Percentiles rank a stretch among this genome's conserved stretches.
These are phyloP conservation scores for Houttuynia cordata DNA, from an alignment of 164 flowering plant genomes.

Conservation along the genomic window DNA sequence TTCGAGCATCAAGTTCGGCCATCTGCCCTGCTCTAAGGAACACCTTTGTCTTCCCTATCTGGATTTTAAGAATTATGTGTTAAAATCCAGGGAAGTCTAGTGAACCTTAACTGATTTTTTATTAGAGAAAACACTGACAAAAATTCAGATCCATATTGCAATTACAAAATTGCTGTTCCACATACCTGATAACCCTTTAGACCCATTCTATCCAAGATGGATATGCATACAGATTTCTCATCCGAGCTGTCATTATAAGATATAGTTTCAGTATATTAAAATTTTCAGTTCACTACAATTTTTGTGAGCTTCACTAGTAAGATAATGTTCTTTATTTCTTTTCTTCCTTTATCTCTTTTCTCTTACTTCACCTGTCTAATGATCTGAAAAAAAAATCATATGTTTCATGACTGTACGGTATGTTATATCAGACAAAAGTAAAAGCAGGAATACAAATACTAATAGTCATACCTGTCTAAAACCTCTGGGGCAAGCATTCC, in stretches of 20 bases:
- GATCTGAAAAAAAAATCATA: background rate
- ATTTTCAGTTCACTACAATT: background rate
- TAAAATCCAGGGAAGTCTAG: background rate
- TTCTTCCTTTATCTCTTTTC: background rate
- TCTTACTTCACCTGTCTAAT: background rate
- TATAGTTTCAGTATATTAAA: constrained; percentile 3
- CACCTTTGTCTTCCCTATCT: constrained; percentile 83
- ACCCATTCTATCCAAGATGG: constrained; percentile 63
- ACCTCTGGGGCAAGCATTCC: constrained; percentile 64
- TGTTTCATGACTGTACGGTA: background rate
- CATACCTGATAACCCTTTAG: constrained; percentile 82
- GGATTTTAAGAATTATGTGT: constrained; percentile 3
- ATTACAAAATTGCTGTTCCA: background rate
- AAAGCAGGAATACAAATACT: background rate
- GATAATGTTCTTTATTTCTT: background rate
- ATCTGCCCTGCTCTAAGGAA: constrained; percentile 93
- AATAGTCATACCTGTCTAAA: constrained; percentile 36
- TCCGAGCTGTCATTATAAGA: constrained; percentile 33
- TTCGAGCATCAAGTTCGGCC: constrained; percentile 84
- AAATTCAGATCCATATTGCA: background rate
- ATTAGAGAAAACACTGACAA: no score
- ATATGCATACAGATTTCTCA: constrained; percentile 55
- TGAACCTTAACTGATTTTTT: background rate
- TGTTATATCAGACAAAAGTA: background rate
- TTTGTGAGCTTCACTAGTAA: no score